Percentiles rank a stretch among this genome's conserved stretches.
Evolutionary conservation across 371 early-diverging fungal species (phyloP).

Genomic region (Massospora cicadina): DNA sequence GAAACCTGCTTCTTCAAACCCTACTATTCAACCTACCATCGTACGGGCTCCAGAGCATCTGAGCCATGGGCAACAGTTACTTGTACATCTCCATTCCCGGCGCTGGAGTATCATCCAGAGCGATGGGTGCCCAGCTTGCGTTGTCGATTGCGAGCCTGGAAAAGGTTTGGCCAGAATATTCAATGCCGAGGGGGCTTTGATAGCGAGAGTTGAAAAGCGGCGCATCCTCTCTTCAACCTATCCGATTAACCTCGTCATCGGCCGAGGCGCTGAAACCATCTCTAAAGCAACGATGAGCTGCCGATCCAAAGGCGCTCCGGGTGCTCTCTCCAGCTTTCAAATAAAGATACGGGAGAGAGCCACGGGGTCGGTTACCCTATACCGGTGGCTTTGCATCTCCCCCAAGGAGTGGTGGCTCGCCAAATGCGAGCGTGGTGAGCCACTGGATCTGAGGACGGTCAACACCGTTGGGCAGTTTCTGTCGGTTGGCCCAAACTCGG

Average conservation of each 20-base stretch:
- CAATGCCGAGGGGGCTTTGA: not conserved
- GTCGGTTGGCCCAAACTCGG: not conserved
- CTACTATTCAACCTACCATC: not conserved
- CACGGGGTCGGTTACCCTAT: not conserved
- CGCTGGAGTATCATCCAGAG: not conserved
- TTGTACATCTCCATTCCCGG: not conserved
- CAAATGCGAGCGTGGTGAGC: not conserved
- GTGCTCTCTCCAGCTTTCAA: not conserved
- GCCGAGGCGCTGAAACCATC: not conserved
- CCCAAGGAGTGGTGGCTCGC: not conserved
- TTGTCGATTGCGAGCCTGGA: not conserved
- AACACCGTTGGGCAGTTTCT: not conserved
- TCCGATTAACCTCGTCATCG: not conserved
- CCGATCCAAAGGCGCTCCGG: not conserved
- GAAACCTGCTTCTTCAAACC: not conserved
- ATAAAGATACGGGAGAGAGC: not conserved
- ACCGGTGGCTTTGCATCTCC: not conserved
- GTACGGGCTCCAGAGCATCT: not conserved
- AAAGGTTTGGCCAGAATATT: not conserved
- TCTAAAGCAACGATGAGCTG: not conserved
- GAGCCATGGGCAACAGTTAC: not conserved
- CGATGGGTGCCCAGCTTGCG: not conserved
- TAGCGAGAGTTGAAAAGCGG: not conserved
- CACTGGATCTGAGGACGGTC: not conserved
- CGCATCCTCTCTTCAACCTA: not conserved